Evolutionary conservation across 768 basidiomycete species (phyloP), one percentile per base, ranked within the genome.

Genomic region (Termitomyces sp.): DNA sequence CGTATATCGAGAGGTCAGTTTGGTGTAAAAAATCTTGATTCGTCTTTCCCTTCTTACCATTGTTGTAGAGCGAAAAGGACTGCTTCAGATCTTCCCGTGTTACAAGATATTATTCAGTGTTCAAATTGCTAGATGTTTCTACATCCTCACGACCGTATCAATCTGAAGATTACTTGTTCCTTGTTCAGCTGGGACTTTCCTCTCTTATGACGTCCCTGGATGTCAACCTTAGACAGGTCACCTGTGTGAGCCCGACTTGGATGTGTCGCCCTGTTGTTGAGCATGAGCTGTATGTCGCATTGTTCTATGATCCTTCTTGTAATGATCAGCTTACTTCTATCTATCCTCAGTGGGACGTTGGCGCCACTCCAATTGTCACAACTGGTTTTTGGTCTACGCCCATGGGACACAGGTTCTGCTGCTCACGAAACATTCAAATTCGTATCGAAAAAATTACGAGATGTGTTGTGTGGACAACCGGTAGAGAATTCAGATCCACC

Each of bases 201-300:
- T 89, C 88, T 63, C 54, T 75, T 0, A 72, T 73, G 37, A 50
- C 10, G 19, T 71, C 71, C 4, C 65, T 65, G 22, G 63, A 74
- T 15, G 62, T 89, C 32, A 62, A 67, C 15, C 59, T 94, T 17
- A 74, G 74, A 3, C 84, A 89, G 60, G 61, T 93, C 7, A 79
- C 77, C 3, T 76, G 81, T 26, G 58, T 91, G 48, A 92, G 91
- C 60, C 81, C 89, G 0, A 71, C 73, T 5, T 94, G 93, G 93
- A 66, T 68, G 41, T 84, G 81, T 57, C 65, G 67, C 2, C 62
- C 77, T 7, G 51, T 79, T n/a, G 59, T 68, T 2, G 66, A 71
- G 10, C 58, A 65, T 15, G 58, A 65, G 19, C 63, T 71, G 85
- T 87, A 60, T 66, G 87, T 73, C 22, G 10, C 22, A 43, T 53